Evolutionary conservation across 1,284 basidiomycete genomes (phyloP), one percentile per base, ranked within the genome.

Genomic region (Irpex sp.): DNA sequence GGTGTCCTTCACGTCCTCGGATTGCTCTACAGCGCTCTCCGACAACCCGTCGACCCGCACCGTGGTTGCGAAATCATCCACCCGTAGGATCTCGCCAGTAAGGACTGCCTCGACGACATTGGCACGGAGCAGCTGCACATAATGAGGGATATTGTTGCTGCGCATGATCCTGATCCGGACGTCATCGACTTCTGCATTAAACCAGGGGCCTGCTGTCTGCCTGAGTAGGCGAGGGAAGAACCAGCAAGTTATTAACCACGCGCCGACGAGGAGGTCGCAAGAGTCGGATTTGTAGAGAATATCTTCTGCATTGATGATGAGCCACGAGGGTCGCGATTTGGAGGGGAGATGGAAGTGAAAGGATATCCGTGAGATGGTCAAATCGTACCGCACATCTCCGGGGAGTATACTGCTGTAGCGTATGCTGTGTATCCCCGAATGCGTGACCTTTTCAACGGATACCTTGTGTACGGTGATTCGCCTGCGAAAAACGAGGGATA

Each of bases 211-310:
- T 3, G 74, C 71, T 6, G 78, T 77, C 62, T 75, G 72, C 19
- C 76, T 65, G 63, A 77, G 76, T 46, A 77, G 68, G 11, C 74
- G 66, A 1, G 81, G 80, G 66, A 80, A 78, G 63, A 82, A 66
- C 74, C 76, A 78, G 33, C 78, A 61, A 17, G 72, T 70, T 31
- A 70, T 66, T n/a, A 72, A 62, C 15, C 76, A 43, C 17, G 63
- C 61, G 1, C 69, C 58, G 11, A 75, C 61, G 15, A 77, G 76
- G 53, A 78, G 67, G 60, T 75, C 72, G 58, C 70, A 68, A n/a
- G 72, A 71, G 8, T 63, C 62, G 54, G 77, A 77, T 49, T 65
- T 70, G 67, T 76, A 77, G 35, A 77, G 68, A 53, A 75, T 71
- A 51, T 71, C 68, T 21, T 71, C 33, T 15, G 70, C 66, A 4